phyloP scores from a whole-genome alignment of 441 rosid species.

The Arabidopsis hybrid region DNA sequence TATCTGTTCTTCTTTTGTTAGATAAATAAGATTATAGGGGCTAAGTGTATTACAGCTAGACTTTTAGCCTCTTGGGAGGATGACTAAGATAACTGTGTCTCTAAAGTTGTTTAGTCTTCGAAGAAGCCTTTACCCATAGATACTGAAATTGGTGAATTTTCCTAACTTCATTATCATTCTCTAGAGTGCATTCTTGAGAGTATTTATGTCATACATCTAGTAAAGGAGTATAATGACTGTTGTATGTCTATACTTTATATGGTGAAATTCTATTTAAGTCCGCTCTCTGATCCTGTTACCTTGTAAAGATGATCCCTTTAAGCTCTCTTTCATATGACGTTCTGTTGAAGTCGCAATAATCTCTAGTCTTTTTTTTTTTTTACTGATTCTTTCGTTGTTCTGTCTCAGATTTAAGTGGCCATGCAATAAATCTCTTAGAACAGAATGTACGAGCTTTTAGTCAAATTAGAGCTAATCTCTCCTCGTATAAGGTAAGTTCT shows the following conservation, averaged over 20 bases:
- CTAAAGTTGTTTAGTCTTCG: background rate
- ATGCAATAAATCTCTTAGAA: constrained; percentile 69
- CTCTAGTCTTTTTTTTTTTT: background rate
- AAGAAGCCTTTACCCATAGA: constrained; percentile 12
- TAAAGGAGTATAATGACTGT: background rate
- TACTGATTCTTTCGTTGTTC: constrained; percentile 5
- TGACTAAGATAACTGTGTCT: constrained; percentile 4
- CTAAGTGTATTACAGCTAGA: background rate
- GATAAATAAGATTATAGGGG: background rate
- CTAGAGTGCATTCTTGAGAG: background rate
- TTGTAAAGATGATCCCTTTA: constrained; percentile 7
- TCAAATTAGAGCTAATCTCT: constrained; percentile 80
- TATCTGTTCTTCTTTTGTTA: background rate
- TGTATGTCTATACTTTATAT: background rate
- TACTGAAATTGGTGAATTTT: background rate
- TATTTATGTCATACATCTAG: background rate
- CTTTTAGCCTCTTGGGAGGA: background rate
- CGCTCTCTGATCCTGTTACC: constrained; percentile 1
- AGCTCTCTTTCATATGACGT: constrained; percentile 1
- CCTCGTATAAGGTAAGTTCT: constrained; percentile 61
- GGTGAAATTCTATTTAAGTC: background rate
- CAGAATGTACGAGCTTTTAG: constrained; percentile 75
- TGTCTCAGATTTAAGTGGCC: constrained; percentile 53
- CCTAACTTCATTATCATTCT: background rate
- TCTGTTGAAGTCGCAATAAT: constrained; percentile 5